Base-by-base conservation (phyloP, 257 asterid genomes). In the Dorcoceras hygrometricum region DNA sequence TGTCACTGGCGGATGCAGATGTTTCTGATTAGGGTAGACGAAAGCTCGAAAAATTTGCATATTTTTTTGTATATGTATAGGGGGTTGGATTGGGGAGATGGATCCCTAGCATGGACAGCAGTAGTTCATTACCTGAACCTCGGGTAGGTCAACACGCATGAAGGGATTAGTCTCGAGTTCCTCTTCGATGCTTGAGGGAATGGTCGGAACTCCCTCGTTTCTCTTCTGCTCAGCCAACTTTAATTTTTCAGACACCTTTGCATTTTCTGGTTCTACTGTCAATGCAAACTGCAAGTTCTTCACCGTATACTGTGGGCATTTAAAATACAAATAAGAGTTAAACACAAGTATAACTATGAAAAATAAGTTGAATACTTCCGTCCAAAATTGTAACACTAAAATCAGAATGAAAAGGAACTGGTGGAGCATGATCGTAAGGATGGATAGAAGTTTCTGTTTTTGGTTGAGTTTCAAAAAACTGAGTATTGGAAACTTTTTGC, bases 131-230 rank as follows among this genome's bases (percentile, higher is more conserved):
- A 93, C 99, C 97, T 93, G 97, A 78, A 93, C 78, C 74, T 93
- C 92, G 0, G 82, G 88, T 58, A 86, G 83, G 79, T 86, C 95
- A 62, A 81, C 97, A 62, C 97, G 95, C 91, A 93, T 81, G 87
- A 93, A 93, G 4, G 99, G 97, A 59, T 94, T 90, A 1, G 88
- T 88, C 81, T 88, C 91, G 32, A 88, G 69, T 82, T 94, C 99
- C 71, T 88, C 95, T 79, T 71, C 86, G 24, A 94, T 81, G 51
- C 95, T 94, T 14, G 99, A 94, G 61, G 99, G 99, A 76, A 90
- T 70, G 56, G 99, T 90, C 39, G 96, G 96, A 64, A 84, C 92
- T 63, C 84, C 82, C 3, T 65, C 48, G 73, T 57, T 70, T 60
- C 79, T 73, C 80, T 82, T 68, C 57, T 76, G 81, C 76, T 73